phyloP scores from a whole-genome alignment of 1,284 basidiomycete species.

The Schizophyllum amplum region DNA sequence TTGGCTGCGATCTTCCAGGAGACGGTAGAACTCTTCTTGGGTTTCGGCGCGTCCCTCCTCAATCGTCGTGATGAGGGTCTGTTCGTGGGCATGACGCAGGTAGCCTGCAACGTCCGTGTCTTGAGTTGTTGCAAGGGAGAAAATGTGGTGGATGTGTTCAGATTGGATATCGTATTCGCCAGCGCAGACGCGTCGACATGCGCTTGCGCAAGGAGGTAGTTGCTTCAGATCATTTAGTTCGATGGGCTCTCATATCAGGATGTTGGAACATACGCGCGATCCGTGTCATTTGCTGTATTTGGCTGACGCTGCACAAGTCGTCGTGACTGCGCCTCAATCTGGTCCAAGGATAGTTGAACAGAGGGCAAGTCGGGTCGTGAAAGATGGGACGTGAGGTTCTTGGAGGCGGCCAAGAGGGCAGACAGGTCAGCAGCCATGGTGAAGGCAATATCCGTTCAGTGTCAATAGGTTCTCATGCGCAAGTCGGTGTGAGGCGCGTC shows the following conservation, averaged over 20 bases:
- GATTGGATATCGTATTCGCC: conserved; percentile 70
- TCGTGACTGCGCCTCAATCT: conserved; percentile 85
- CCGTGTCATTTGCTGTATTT: conserved; percentile 51
- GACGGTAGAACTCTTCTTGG: conserved; percentile 74
- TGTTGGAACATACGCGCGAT: conserved; percentile 57
- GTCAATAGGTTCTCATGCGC: too few relatives aligned
- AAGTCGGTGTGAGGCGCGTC: too few relatives aligned
- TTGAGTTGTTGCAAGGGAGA: conserved; percentile 78
- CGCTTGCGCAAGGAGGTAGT: conserved; percentile 82
- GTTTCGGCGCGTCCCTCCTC: conserved; percentile 86
- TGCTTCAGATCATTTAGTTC: too few relatives aligned
- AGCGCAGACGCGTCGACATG: conserved; percentile 82
- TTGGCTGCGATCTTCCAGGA: conserved; percentile 68
- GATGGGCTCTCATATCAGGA: conserved; percentile 19
- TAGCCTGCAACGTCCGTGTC: conserved; percentile 89
- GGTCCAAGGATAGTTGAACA: conserved; percentile 83
- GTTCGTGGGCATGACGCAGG: conserved; percentile 87
- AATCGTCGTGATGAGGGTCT: conserved; percentile 88
- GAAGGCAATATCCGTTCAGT: too few relatives aligned
- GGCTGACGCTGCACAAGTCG: conserved; percentile 69
- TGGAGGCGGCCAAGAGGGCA: conserved; percentile 63
- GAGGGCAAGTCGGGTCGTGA: conserved; percentile 74
- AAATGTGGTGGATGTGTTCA: conserved; percentile 82
- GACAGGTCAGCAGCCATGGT: conserved; percentile 51
- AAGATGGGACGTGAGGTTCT: conserved; percentile 67